These are phyloP conservation scores for Myriosclerotinia scirpicola DNA, from an alignment of 2,329 filamentous ascomycete genomes.

Conservation along the genomic window DNA sequence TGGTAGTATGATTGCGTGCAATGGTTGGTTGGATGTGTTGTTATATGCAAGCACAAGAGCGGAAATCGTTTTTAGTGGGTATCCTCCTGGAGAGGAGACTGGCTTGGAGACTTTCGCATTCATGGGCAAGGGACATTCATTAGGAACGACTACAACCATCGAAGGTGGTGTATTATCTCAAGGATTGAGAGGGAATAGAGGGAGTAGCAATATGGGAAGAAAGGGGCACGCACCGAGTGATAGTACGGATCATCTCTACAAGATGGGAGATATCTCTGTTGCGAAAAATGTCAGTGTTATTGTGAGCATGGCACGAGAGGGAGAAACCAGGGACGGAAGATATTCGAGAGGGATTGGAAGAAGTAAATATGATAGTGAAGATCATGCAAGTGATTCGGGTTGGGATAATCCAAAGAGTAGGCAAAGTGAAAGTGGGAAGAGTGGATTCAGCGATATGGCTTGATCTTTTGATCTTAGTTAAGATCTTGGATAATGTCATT, in stretches of 20 bases:
- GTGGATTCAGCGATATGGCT: conserved; percentile 14
- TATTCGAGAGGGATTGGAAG: background rate
- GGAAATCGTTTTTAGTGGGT: conserved; percentile 52
- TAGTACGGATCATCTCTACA: conserved; percentile 34
- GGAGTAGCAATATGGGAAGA: conserved; percentile 3
- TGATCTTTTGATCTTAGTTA: conserved; percentile 2
- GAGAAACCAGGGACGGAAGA: background rate
- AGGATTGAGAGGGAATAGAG: conserved; percentile 18
- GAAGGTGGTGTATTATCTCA: conserved; percentile 24
- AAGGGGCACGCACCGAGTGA: conserved; percentile 17
- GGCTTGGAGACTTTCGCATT: conserved; percentile 53
- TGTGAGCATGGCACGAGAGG: conserved; percentile 23
- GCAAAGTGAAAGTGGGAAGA: conserved; percentile 16
- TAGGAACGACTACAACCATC: conserved; percentile 28
- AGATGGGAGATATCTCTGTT: conserved; percentile 33
- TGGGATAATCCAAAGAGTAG: conserved; percentile 15
- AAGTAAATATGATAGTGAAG: conserved; percentile 15
- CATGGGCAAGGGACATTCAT: conserved; percentile 31
- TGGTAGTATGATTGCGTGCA: conserved; percentile 57
- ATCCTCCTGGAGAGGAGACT: conserved; percentile 46
- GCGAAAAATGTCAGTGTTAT: conserved; percentile 34
- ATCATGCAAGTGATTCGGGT: conserved; percentile 14
- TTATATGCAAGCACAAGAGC: conserved; percentile 54
- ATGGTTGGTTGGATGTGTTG: conserved; percentile 56
- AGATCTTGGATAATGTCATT: conserved; percentile 9